Conservation (phyloP, 192 early-diverging fungal genomes). For the Mortierella alpina region DNA sequence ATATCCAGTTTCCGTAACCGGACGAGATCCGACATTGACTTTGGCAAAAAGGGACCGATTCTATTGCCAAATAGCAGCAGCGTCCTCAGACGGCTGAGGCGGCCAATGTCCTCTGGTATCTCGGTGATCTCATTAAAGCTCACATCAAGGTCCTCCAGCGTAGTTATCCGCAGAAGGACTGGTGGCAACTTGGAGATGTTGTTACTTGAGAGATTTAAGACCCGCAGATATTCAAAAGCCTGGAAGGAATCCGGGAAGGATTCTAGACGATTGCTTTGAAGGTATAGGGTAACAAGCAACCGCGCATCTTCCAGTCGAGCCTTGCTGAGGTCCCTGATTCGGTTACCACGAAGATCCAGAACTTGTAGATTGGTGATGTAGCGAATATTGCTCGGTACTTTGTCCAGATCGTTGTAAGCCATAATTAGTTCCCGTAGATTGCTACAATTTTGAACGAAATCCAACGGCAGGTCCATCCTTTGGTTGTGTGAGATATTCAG, state of each 20-base stretch:
- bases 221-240: conserved; percentile 66
- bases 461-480: conserved; percentile 82
- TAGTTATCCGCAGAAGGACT: conserved; percentile 68
- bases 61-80: conserved; percentile 83
- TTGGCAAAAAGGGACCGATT: conserved; percentile 76
- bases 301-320: conserved; percentile 71
- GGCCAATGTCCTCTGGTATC: conserved; percentile 79
- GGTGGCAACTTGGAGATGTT: conserved; percentile 75
- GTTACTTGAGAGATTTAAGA: conserved; percentile 86
- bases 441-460: conserved; percentile 83
- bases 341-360: conserved; percentile 84
- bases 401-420: conserved; percentile 74
- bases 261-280: conserved; percentile 81
- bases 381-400: conserved; percentile 75
- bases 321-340: conserved; percentile 71
- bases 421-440: conserved; percentile 75
- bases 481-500: conserved; percentile 89
- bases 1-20: conserved; percentile 82
- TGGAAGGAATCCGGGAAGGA: conserved; percentile 74
- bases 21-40: conserved; percentile 63
- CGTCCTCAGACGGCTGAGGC: conserved; percentile 65
- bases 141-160: conserved; percentile 78
- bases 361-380: conserved; percentile 72
- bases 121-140: conserved; percentile 84
- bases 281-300: conserved; percentile 69